Percentiles rank a stretch among this genome's conserved stretches.
Evolutionary conservation across 805 yeast species (phyloP).

Genomic region (Sugiyamaella boreocaroliniensis): DNA sequence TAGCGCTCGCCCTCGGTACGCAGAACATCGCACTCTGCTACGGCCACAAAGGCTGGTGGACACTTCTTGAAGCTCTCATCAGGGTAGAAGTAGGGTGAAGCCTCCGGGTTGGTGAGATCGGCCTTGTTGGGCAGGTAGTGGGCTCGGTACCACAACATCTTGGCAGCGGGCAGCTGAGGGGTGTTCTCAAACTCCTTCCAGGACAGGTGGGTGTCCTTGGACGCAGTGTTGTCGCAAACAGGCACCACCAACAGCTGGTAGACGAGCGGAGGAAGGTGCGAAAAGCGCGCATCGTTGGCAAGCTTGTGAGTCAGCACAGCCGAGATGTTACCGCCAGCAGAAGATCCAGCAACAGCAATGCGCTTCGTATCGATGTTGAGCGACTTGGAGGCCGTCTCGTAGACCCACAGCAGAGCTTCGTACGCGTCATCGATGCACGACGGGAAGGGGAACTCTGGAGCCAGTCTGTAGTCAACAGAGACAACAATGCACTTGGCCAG

Average conservation of each 20-base stretch:
- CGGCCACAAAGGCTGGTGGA: constrained; percentile 30
- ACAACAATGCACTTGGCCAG: constrained; percentile 36
- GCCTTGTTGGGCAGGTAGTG: constrained; percentile 37
- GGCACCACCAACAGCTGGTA: constrained; percentile 40
- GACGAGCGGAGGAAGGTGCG: constrained; percentile 31
- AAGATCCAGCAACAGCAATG: constrained; percentile 41
- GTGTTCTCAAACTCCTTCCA: constrained; percentile 27
- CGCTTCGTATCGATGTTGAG: constrained; percentile 20
- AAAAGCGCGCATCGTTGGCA: constrained; percentile 25
- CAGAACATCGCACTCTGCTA: constrained; percentile 36
- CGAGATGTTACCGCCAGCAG: constrained; percentile 38
- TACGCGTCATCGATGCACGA: constrained; percentile 42
- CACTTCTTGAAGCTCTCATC: constrained; percentile 34
- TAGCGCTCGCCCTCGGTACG: constrained; percentile 43
- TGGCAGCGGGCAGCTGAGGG: constrained; percentile 40
- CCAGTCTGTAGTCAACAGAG: constrained; percentile 44
- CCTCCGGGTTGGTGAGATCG: constrained; percentile 29
- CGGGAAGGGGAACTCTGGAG: constrained; percentile 46
- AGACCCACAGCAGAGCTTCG: constrained; percentile 25
- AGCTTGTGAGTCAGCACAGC: constrained; percentile 27
- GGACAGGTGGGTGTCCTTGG: constrained; percentile 31
- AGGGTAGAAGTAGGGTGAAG: constrained; percentile 39
- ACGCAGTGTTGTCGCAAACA: constrained; percentile 25
- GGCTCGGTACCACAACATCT: constrained; percentile 43
- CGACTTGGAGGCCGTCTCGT: constrained; percentile 10